These are phyloP conservation scores for Trichoderma gamsii DNA, from an alignment of 495 filamentous ascomycete genomes.

Conservation along the genomic window DNA sequence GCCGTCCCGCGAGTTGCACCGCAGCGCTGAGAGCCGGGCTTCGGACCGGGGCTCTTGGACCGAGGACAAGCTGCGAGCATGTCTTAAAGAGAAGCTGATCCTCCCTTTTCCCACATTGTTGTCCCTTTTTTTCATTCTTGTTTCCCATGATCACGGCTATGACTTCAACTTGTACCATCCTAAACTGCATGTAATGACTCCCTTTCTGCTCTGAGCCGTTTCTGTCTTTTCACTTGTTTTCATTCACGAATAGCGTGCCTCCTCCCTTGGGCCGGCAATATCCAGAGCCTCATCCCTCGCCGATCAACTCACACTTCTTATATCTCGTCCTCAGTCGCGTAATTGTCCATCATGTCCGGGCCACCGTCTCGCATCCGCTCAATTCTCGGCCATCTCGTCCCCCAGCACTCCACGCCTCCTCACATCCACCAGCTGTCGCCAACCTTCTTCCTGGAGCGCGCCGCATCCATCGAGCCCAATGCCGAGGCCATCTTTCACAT, in stretches of 20 bases:
- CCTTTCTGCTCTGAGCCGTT: too few species aligned
- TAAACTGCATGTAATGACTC: too few species aligned
- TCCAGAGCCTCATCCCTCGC: neutral
- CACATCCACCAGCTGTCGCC: slow-evolving; percentile 81
- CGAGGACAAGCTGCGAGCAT: slow-evolving; percentile 1
- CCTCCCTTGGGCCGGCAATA: neutral
- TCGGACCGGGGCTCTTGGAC: neutral
- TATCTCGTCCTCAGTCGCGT: too few species aligned
- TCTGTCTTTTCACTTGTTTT: neutral
- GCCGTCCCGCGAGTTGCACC: slow-evolving; percentile 3
- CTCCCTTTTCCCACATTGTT: neutral
- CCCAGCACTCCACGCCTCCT: slow-evolving; percentile 31
- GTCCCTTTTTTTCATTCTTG: neutral
- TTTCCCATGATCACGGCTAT: neutral
- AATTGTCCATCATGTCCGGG: slow-evolving; percentile 35
- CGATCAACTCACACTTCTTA: too few species aligned
- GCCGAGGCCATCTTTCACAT: slow-evolving; percentile 83
- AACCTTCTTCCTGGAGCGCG: slow-evolving; percentile 82
- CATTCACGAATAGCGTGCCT: neutral
- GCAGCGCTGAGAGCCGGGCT: neutral
- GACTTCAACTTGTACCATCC: too few species aligned
- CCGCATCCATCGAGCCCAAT: slow-evolving; percentile 83
- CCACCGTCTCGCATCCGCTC: slow-evolving; percentile 43
- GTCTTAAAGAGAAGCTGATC: neutral
- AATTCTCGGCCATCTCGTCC: slow-evolving; percentile 57